These are phyloP conservation scores for Hortaea sp. DNA, from an alignment of 2,329 filamentous ascomycete species.

Conservation along the genomic window DNA sequence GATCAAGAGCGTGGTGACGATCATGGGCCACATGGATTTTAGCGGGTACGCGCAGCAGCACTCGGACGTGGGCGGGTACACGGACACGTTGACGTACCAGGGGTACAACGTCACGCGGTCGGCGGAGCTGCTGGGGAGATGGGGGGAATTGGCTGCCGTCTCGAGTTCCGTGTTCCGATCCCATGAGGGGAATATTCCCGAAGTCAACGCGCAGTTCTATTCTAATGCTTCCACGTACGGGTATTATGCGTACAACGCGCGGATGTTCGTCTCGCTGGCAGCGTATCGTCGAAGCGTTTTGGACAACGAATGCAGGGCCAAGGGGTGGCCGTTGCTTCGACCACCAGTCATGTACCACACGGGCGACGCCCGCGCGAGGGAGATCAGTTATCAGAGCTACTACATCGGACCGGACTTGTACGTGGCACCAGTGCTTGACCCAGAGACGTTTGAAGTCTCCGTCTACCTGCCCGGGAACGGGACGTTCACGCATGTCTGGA, in stretches of 20 bases:
- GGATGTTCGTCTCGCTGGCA: conserved; percentile 26
- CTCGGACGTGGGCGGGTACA: conserved; percentile 29
- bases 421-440: conserved; percentile 21
- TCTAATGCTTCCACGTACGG: conserved; percentile 24
- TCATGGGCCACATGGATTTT: conserved; percentile 28
- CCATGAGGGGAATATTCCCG: conserved; percentile 29
- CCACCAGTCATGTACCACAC: conserved; percentile 18
- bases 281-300: conserved; percentile 24
- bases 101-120: conserved; percentile 26
- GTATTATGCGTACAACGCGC: conserved; percentile 28
- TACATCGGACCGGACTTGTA: conserved; percentile 19
- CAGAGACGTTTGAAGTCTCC: conserved; percentile 10
- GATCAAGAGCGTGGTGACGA: conserved; percentile 26
- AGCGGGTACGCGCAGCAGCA: conserved; percentile 27
- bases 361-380: conserved; percentile 11
- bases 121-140: conserved; percentile 27
- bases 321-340: conserved; percentile 21
- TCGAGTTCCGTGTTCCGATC: conserved; percentile 26
- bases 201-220: conserved; percentile 29
- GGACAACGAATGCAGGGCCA: conserved; percentile 15
- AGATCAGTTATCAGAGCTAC: conserved; percentile 21
- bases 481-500: conserved; percentile 21
- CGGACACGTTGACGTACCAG: conserved; percentile 20
- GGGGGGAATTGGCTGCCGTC: conserved; percentile 29
- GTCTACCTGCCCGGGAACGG: conserved; percentile 17